Conservation (phyloP, 441 rosid genomes). For the Hura crepitans region DNA sequence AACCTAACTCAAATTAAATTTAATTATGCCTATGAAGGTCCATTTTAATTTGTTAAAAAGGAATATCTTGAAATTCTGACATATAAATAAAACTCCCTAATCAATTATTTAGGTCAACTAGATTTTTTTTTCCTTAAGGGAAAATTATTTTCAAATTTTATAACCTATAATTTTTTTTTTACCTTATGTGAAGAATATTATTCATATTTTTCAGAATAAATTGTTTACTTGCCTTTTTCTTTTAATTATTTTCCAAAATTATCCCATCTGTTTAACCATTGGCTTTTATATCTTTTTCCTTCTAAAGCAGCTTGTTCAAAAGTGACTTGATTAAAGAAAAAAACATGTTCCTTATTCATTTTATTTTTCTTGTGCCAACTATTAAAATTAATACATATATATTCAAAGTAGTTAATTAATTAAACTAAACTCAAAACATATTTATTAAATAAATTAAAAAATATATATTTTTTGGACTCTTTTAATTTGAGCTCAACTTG, state of each 20-base stretch:
- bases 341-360: too few relatives aligned
- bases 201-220: slow-evolving; percentile 3
- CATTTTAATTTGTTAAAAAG: neutral
- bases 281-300: neutral
- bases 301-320: neutral
- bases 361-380: too few relatives aligned
- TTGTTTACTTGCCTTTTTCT: neutral
- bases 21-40: neutral
- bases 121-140: neutral
- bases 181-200: neutral
- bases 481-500: too few relatives aligned
- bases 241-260: neutral
- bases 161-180: too few relatives aligned
- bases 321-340: neutral
- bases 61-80: neutral
- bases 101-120: slow-evolving; percentile 15
- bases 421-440: too few relatives aligned
- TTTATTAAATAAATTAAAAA: too few relatives aligned
- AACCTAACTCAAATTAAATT: neutral
- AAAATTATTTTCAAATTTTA: neutral
- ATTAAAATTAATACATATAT: too few relatives aligned
- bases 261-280: neutral
- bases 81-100: neutral
- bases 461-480: too few relatives aligned
- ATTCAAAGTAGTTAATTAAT: too few relatives aligned